Conservation (phyloP, 768 basidiomycete genomes). For the Trametes punicea region DNA sequence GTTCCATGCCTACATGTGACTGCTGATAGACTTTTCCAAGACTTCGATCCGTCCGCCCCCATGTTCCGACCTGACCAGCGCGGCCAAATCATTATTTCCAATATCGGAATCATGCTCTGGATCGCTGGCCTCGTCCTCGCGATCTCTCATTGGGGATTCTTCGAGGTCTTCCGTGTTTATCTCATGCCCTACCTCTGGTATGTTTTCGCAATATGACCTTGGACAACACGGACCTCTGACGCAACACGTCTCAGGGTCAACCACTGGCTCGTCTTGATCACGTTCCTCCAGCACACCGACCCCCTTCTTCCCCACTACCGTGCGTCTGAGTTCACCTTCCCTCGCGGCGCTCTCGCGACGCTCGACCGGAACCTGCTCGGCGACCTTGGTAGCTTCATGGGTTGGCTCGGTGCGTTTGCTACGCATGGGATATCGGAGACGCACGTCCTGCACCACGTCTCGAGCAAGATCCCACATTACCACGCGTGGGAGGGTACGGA, state of each 20-base stretch:
- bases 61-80: conserved; percentile 87
- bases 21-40: conserved; percentile 28
- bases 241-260: conserved; percentile 52
- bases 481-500: conserved; percentile 90
- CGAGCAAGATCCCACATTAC: conserved; percentile 96
- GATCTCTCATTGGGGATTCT: conserved; percentile 61
- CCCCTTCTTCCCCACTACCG: conserved; percentile 94
- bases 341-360: conserved; percentile 89
- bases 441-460: conserved; percentile 88
- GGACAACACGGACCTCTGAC: not conserved
- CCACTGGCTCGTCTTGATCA: conserved; percentile 96
- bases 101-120: conserved; percentile 78
- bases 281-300: conserved; percentile 98
- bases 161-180: conserved; percentile 75
- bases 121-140: conserved; percentile 53
- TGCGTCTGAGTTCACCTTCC: conserved; percentile 84
- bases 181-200: conserved; percentile 86
- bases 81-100: conserved; percentile 74
- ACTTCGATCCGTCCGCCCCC: conserved; percentile 74
- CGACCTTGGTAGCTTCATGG: conserved; percentile 75
- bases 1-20: not conserved
- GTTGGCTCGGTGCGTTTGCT: conserved; percentile 78
- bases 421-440: conserved; percentile 95
- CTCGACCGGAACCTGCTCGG: conserved; percentile 82
- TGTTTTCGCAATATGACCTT: conserved; percentile 3